Evolutionary conservation across 177 flowering plant species (phyloP), one percentile per base, ranked within the genome.

Genomic region (Vitis hybrid): DNA sequence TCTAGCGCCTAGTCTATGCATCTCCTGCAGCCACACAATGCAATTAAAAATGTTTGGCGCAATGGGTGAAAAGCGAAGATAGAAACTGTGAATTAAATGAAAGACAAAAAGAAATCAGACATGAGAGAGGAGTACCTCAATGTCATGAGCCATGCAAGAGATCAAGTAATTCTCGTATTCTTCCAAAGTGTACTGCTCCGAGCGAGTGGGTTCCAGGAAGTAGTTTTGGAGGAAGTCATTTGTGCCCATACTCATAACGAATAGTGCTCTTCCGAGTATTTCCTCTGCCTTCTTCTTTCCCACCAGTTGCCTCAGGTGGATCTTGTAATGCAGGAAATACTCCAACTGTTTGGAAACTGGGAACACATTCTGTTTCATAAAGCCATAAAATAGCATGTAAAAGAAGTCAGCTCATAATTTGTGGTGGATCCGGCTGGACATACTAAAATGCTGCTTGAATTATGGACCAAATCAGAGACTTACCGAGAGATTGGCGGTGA

Each of bases 171-270:
- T 77, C 50, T 73, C 69, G 48, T 86, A 91, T 50, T 76, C 63
- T 11, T 77, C 82, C 11, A 86, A 18, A 10, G 73, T 86, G 81
- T 58, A 90, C 41, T 86, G 79, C 71, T 80, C 71, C 3, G 85
- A 14, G 9, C 93, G 89, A 68, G 14, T 64, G 4, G 87, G 87
- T 32, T 81, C 82, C 13, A 82, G 1, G 76, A 55, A 91, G 77
- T 88, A 91, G 67, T 90, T 88, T 52, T 83, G 90, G 21, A 90
- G 74, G 71, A 91, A 88, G 71, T 91, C 97, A 70, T 90, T 90
- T 1, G 94, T 79, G 21, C 94, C 97, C 78, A 88, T 84, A 55
- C 97, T 90, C 21, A 90, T 6, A 1, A 88, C 18, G 49, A 78
- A 73, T 0, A 90, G 2, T 3, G 88, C 88, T 58, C 80, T 67